Base-by-base conservation (phyloP, 495 filamentous ascomycete genomes). In the Aspergillus wentii region DNA sequence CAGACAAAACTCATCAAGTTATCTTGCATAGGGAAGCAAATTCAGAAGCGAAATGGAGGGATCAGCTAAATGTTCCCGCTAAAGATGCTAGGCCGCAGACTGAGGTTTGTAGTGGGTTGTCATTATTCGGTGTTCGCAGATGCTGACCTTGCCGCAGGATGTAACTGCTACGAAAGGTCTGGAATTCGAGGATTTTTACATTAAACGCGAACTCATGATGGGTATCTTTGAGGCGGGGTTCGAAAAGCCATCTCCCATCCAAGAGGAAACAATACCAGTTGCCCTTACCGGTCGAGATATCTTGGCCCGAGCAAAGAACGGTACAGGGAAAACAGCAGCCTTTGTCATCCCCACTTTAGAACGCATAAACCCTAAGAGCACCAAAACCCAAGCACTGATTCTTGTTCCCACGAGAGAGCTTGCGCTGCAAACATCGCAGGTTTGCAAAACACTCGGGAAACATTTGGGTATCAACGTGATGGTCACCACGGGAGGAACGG, bases 221-320 rank as follows among this genome's bases (percentile, higher is more conserved):
- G 92, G 92, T 21, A 96, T 99, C 38, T 97, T 97, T 62, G 94
- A 96, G 66, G 92, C 92, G 48, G 92, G 92, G 34, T 99, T 95
- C 63, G 92, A 99, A 56, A 96, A 94, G 64, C 92, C 92, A 2
- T 99, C 92, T 31, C 92, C 92, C 11, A 97, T 99, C 46, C 92
- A 99, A 78, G 92, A 99, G 82, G 92, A 95, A 64, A 85, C 90
- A 26, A 96, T 99, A 56, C 92, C 92, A 15, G 91, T 97, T 41
- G 92, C 91, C 14, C 76, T 99, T 26, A 94, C 90, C 13, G 91
- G 91, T 33, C 77, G 89, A 65, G 94, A 99, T 59, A 91, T 99
- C 43, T 74, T 99, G 37, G 92, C 92, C 26, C 81, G 92, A 56
- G 92, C 92, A 40, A 99, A 99, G 64, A 99, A 99, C 51, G 92